These are phyloP conservation scores for Hemisphaericaspora xylofermentans DNA, from an alignment of 1,139 yeast species.

Conservation along the genomic window DNA sequence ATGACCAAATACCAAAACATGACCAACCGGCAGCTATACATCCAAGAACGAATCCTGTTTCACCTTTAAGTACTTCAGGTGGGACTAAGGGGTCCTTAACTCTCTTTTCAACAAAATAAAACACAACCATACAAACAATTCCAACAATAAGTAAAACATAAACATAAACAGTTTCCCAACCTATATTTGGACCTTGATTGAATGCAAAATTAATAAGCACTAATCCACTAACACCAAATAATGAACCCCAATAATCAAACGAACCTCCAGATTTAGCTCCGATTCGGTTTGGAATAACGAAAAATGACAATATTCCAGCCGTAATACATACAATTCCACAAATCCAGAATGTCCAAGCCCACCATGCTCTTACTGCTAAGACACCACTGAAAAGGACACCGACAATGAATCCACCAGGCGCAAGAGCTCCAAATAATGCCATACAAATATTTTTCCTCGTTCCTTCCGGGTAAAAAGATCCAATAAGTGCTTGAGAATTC, in stretches of 20 bases:
- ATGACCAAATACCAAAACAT: conserved; percentile 59
- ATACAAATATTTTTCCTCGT: conserved; percentile 39
- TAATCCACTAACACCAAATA: conserved; percentile 48
- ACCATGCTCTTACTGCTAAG: conserved; percentile 42
- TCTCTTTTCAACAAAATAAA: conserved; percentile 34
- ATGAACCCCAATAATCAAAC: conserved; percentile 51
- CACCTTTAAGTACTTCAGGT: conserved; percentile 35
- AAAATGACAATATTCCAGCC: conserved; percentile 29
- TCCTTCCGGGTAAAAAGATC: conserved; percentile 50
- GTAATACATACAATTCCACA: conserved; percentile 37
- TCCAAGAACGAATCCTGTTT: conserved; percentile 45
- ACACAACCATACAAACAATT: conserved; percentile 30
- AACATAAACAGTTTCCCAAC: conserved; percentile 52
- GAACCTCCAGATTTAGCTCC: conserved; percentile 20
- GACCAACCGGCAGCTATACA: conserved; percentile 61
- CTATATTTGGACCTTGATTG: conserved; percentile 63
- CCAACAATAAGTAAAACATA: conserved; percentile 53
- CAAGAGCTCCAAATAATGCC: conserved; percentile 56
- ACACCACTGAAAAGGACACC: conserved; percentile 51
- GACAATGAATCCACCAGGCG: conserved; percentile 55
- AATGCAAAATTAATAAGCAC: conserved; percentile 54
- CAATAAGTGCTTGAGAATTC: conserved; percentile 55
- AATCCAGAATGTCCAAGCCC: conserved; percentile 62
- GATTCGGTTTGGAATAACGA: conserved; percentile 44
- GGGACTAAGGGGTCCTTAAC: conserved; percentile 50